Evolutionary conservation across 257 asterid species (phyloP).

Genomic region (Capsicum rhomboideum): DNA sequence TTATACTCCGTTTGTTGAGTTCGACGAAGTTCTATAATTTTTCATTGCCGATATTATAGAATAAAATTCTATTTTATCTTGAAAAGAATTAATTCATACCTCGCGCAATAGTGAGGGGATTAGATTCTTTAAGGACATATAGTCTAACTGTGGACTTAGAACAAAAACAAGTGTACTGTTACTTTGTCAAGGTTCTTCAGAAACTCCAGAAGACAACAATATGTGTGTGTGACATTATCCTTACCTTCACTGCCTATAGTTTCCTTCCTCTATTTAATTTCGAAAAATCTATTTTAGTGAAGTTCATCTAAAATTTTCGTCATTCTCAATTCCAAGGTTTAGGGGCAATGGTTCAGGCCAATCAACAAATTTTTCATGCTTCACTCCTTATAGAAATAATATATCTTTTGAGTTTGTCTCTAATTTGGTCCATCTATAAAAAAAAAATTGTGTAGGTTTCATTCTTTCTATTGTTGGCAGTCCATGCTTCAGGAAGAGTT

Average conservation of each 20-base stretch:
- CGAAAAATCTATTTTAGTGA: not conserved
- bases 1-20: no score
- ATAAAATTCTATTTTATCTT: no score
- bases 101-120: no score
- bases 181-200: no score
- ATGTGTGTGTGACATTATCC: not conserved
- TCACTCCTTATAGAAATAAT: not conserved
- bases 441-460: not conserved
- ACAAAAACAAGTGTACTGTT: no score
- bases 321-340: slow-evolving; percentile 59
- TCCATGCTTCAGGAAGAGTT: slow-evolving; percentile 64
- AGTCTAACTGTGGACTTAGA: no score
- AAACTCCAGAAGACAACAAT: no score
- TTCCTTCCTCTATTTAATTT: not conserved
- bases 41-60: no score
- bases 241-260: not conserved
- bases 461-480: slow-evolving; percentile 35
- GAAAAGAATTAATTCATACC: no score
- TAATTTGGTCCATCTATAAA: not conserved
- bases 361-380: slow-evolving; percentile 56
- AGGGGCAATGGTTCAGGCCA: slow-evolving; percentile 75
- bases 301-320: not conserved
- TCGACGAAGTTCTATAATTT: no score
- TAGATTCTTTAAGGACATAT: no score
- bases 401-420: not conserved